Conservation (phyloP, 768 basidiomycete genomes). For the Boletellus ananas region DNA sequence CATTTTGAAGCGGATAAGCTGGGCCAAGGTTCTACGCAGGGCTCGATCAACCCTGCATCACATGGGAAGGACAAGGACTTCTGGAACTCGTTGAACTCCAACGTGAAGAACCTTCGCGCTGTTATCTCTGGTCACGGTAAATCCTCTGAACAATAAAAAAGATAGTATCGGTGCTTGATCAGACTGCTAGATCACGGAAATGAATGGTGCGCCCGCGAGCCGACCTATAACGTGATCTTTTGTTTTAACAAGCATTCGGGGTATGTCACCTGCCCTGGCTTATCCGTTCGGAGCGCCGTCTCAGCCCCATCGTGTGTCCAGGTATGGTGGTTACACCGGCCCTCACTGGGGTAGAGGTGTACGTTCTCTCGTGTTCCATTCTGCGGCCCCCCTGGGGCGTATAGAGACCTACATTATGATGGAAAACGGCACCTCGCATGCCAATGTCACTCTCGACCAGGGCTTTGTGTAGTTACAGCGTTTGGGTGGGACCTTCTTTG, state of each 20-base stretch:
- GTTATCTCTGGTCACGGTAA: slow-evolving; percentile 70
- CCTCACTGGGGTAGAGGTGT: slow-evolving; percentile 62
- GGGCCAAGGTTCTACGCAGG: slow-evolving; percentile 58
- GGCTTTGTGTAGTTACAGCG: slow-evolving; percentile 27
- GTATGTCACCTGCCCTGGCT: slow-evolving; percentile 29
- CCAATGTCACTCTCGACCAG: slow-evolving; percentile 47
- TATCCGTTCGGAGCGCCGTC: background rate
- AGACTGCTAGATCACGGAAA: slow-evolving; percentile 60
- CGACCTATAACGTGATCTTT: slow-evolving; percentile 57
- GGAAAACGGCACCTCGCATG: slow-evolving; percentile 55
- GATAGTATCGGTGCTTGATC: background rate
- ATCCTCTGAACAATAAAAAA: background rate
- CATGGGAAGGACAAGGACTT: slow-evolving; percentile 53
- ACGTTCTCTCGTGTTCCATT: slow-evolving; percentile 57
- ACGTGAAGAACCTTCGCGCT: slow-evolving; percentile 63
- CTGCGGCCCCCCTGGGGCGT: slow-evolving; percentile 40
- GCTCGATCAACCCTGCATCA: slow-evolving; percentile 36
- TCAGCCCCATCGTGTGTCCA: slow-evolving; percentile 19
- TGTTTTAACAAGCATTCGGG: slow-evolving; percentile 79
- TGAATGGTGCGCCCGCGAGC: slow-evolving; percentile 74
- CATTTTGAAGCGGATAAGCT: slow-evolving; percentile 46
- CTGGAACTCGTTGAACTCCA: slow-evolving; percentile 55
- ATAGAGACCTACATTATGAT: slow-evolving; percentile 65
- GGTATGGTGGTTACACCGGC: slow-evolving; percentile 60
- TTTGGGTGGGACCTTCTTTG: background rate